phyloP scores from a whole-genome alignment of 2,329 filamentous ascomycete genomes.

The Beauveria bassiana region DNA sequence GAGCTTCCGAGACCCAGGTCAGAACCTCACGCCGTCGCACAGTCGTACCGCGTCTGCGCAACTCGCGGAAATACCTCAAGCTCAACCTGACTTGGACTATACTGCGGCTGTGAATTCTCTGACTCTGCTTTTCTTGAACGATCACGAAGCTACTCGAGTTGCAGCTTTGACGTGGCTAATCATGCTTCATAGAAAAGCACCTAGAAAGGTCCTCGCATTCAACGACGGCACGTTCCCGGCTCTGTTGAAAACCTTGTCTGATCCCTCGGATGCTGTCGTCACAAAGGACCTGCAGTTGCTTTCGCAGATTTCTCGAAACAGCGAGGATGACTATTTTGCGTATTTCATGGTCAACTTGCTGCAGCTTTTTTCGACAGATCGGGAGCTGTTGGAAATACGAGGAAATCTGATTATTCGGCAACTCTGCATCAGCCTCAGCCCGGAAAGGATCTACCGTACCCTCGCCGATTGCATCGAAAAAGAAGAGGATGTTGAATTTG shows the following conservation, averaged over 20 bases:
- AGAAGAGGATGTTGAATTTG: conserved; percentile 96
- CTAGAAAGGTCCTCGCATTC: conserved; percentile 85
- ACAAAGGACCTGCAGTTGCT: conserved; percentile 88
- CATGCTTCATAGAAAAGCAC: conserved; percentile 94
- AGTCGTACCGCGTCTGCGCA: conserved; percentile 40
- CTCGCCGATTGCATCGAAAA: conserved; percentile 95
- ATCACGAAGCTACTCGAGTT: conserved; percentile 91
- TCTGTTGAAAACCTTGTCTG: conserved; percentile 88
- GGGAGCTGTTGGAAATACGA: conserved; percentile 80
- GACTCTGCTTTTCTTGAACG: conserved; percentile 88
- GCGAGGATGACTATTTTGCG: conserved; percentile 93
- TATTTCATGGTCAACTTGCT: conserved; percentile 97
- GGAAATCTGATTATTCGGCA: conserved; percentile 96
- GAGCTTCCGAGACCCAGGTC: conserved; percentile 47
- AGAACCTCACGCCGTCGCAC: conserved; percentile 44
- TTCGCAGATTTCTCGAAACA: conserved; percentile 93
- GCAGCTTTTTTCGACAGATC: conserved; percentile 90
- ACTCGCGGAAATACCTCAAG: conserved; percentile 32
- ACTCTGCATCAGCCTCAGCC: conserved; percentile 83
- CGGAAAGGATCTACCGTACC: conserved; percentile 91
- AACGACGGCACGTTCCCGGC: conserved; percentile 97
- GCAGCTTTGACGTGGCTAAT: conserved; percentile 93
- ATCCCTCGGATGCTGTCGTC: conserved; percentile 91
- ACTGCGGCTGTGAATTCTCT: conserved; percentile 88
- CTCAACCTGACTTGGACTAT: conserved; percentile 78